These are phyloP conservation scores for Kwoniella bestiolae DNA, from an alignment of 768 basidiomycete species.

Conservation along the genomic window DNA sequence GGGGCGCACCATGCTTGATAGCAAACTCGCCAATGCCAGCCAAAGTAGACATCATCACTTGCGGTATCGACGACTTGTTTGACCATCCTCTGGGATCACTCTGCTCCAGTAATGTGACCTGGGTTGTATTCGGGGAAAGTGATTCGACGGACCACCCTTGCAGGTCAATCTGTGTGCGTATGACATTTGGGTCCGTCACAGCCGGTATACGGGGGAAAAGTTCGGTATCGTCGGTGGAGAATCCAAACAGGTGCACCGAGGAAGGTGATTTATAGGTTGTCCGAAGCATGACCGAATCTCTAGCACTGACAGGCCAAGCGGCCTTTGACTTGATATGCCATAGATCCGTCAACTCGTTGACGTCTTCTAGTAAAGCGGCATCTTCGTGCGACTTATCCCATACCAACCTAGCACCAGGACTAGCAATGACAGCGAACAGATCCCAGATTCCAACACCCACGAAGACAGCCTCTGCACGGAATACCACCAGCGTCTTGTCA, in stretches of 20 bases:
- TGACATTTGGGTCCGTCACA: constrained; percentile 72
- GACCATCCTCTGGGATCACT: constrained; percentile 98
- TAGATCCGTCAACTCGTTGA: constrained; percentile 75
- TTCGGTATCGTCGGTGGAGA: constrained; percentile 86
- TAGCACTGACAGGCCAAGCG: constrained; percentile 91
- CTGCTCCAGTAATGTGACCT: constrained; percentile 91
- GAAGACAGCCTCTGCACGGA: constrained; percentile 94
- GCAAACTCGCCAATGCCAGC: constrained; percentile 94
- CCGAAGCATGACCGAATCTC: constrained; percentile 86
- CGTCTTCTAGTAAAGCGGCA: constrained; percentile 80
- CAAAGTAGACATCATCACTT: constrained; percentile 85
- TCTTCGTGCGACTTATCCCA: constrained; percentile 94
- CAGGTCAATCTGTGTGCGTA: constrained; percentile 94
- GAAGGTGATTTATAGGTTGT: constrained; percentile 97
- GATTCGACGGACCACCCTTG: constrained; percentile 98
- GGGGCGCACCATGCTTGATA: constrained; percentile 93
- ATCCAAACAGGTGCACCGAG: constrained; percentile 91
- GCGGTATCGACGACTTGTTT: constrained; percentile 89
- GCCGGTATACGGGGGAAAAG: constrained; percentile 72
- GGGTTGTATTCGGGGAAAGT: constrained; percentile 90
- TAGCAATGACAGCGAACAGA: constrained; percentile 81
- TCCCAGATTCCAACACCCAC: constrained; percentile 97
- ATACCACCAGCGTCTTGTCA: constrained; percentile 93
- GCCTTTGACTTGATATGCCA: constrained; percentile 93
- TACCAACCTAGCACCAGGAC: constrained; percentile 75